phyloP scores from a whole-genome alignment of 176 grass and related monocot genomes.

The Zoysia pacifica region DNA sequence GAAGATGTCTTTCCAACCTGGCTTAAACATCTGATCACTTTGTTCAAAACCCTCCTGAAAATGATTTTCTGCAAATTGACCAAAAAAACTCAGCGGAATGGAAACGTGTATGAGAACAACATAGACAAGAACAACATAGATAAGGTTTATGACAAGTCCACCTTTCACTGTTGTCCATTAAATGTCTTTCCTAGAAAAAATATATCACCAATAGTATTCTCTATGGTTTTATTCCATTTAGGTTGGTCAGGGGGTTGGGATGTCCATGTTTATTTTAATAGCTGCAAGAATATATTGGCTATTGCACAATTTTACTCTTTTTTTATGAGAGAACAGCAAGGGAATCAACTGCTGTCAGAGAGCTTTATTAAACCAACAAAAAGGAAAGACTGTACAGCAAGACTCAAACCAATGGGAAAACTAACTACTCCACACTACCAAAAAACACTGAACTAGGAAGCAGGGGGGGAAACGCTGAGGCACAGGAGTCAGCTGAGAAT shows the following conservation, averaged over 20 bases:
- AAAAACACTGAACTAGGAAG: too few relatives aligned
- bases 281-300: not conserved
- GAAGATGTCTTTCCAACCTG: conserved; percentile 97
- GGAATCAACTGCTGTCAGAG: too few relatives aligned
- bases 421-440: too few relatives aligned
- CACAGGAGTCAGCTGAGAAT: too few relatives aligned
- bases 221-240: not conserved
- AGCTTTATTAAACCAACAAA: too few relatives aligned
- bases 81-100: not conserved
- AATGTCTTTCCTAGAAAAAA: not conserved
- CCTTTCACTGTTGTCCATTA: not conserved
- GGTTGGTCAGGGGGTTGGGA: not conserved
- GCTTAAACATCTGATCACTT: conserved; percentile 73
- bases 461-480: too few relatives aligned
- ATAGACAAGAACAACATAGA: too few relatives aligned
- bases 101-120: not conserved
- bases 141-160: not conserved
- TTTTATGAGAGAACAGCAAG: too few relatives aligned
- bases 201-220: not conserved
- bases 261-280: not conserved
- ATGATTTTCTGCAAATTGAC: conserved; percentile 44
- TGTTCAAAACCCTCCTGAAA: conserved; percentile 64
- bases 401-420: too few relatives aligned
- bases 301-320: not conserved
- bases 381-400: too few relatives aligned